phyloP scores from a whole-genome alignment of 805 yeast species.

The Spencermartinsiella europaea region DNA sequence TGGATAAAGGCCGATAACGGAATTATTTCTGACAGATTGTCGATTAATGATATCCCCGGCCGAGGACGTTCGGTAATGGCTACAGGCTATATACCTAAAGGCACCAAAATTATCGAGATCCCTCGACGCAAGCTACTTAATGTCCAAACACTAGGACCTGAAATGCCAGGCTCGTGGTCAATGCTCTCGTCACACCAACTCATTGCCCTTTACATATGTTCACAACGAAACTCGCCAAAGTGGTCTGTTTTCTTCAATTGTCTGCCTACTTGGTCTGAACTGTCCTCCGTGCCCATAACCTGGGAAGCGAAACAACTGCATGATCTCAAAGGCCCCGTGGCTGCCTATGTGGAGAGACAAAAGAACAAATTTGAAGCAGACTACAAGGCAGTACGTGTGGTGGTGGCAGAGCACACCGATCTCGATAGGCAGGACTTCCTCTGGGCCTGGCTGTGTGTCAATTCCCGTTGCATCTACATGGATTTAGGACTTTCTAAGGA shows the following conservation, averaged over 20 bases:
- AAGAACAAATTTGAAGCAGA: constrained; percentile 39
- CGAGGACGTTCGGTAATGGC: constrained; percentile 66
- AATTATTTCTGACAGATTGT: constrained; percentile 22
- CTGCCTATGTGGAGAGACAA: constrained; percentile 19
- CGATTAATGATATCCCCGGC: constrained; percentile 37
- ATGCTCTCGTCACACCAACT: constrained; percentile 23
- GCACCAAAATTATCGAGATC: constrained; percentile 48
- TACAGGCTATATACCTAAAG: constrained; percentile 30
- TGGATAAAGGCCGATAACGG: constrained; percentile 16
- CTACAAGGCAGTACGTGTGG: constrained; percentile 32
- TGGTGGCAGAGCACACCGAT: constrained; percentile 14
- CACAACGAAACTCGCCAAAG: constrained; percentile 25
- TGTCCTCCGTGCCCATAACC: constrained; percentile 53
- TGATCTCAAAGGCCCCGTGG: constrained; percentile 21
- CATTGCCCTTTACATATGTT: constrained; percentile 20
- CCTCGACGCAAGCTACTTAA: constrained; percentile 58
- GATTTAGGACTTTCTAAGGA: constrained; percentile 40
- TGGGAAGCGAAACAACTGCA: constrained; percentile 40
- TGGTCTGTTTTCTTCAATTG: constrained; percentile 68
- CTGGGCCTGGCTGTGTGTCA: constrained; percentile 83
- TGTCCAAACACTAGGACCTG: constrained; percentile 17
- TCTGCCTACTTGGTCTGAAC: constrained; percentile 54
- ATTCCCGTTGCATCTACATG: constrained; percentile 87
- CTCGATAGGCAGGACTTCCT: constrained; percentile 32
- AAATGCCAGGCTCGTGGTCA: constrained; percentile 1